Base-by-base conservation (phyloP, 75 land plant genomes). In the Adiantum capillusveneris region DNA sequence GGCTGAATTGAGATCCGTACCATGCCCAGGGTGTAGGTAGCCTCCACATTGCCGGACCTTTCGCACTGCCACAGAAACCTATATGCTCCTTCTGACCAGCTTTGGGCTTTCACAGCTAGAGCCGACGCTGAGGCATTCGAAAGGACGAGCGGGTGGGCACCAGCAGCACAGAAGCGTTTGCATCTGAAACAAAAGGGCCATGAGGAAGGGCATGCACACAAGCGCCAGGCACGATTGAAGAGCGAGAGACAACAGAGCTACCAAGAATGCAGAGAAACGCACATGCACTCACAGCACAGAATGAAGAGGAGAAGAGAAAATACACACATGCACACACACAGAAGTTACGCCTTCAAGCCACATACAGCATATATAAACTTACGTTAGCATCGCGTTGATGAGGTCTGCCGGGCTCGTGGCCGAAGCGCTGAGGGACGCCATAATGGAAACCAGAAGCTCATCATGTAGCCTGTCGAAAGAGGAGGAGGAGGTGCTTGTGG, bases 1-100 rank as follows among this genome's bases (percentile, higher is more conserved):
- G 43, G 9, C 14, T 41, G 12, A 9, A 41, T 41, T 41, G 14
- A 41, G 43, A 24, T 11, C 22, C 65, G 56, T 64, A 84, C 87
- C 87, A 84, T 84, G 50, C 87, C 87, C 11, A 84, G 78, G 29
- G 60, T 73, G 30, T 81, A 84, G 31, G 59, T 67, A 31, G 87
- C 87, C 46, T 84, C 87, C 19, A 65, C 27, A 44, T 75, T 84
- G 24, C 88, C 88, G 25, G 74, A 57, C 9, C 71, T 68, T 25
- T 78, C 79, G 56, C 81, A 84, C 34, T 31, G 58, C 44, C 65
- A 68, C 5, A 84, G 51, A 53, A 85, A 85, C 11, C 79, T 65
- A 58, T 73, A 74, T 18, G 89, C 56, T 0, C 74, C 78, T 0
- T 85, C 89, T 6, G 72, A 82, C 88, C 89, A 85, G 48, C 65